Base-by-base conservation (phyloP, 805 yeast species). In the Saccharomycopsis babjevae region DNA sequence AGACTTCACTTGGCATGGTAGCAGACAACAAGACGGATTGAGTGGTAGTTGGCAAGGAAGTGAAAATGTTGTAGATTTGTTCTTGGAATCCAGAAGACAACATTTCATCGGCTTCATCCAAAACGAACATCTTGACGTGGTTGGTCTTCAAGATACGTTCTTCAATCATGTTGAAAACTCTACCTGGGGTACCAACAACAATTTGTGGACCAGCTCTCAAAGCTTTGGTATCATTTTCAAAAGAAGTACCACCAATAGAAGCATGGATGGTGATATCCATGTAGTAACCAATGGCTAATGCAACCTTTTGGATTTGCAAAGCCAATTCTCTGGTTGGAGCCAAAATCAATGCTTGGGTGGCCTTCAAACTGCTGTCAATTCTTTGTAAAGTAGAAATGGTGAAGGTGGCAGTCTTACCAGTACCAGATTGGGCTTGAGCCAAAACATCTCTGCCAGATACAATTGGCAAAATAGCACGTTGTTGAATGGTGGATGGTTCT, bases 301-400 rank as follows among this genome's bases (percentile, higher is more conserved):
- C 89, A 68, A 94, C 99, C 73, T 86, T 89, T 78, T 90, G 96
- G 74, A 94, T 94, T 81, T 94, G 99, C 68, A 85, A 79, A 57
- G 98, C 98, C 75, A 94, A 83, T 80, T 93, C 99, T 80, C 99
- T 87, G 68, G 99, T 93, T 70, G 99, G 98, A 61, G 97, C 93
- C 68, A 93, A 82, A 68, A 94, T 90, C 72, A 94, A 82, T 64
- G 97, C 98, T 81, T 91, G 97, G 66, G 96, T 85, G 65, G 85
- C 81, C 73, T 84, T 82, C 72, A 81, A 77, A 67, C 79, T 77
- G 68, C 85, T 81, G 74, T 92, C 97, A 64, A 91, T 82, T 75
- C 81, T 82, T 75, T 83, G 86, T 70, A 84, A 80, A 70, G 85
- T 84, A 68, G 86, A 86, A 67, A 93, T 90, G 65, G 89, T 79